Evolutionary conservation across 306 rosid species (phyloP).

Genomic region (Trifolium repens): DNA sequence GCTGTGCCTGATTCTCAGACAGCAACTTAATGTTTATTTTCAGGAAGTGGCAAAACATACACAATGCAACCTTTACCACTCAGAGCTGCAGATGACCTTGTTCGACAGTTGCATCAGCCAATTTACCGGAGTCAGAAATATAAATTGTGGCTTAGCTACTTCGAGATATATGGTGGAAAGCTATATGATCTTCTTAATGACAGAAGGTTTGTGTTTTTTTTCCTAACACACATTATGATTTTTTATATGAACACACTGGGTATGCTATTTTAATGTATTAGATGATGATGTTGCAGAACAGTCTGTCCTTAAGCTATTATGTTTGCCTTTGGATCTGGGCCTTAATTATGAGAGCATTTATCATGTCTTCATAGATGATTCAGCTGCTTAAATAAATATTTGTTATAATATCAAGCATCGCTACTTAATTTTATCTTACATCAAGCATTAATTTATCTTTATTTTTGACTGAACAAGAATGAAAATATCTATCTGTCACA

Average conservation of each 20-base stretch:
- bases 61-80: slow-evolving; percentile 99
- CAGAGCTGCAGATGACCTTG: slow-evolving; percentile 92
- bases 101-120: slow-evolving; percentile 87
- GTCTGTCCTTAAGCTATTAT: slow-evolving; percentile 29
- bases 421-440: slow-evolving; percentile 23
- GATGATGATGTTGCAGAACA: slow-evolving; percentile 22
- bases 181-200: slow-evolving; percentile 95
- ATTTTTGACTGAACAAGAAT: slow-evolving; percentile 28
- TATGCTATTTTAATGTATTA: slow-evolving; percentile 32
- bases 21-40: slow-evolving; percentile 29
- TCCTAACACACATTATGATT: slow-evolving; percentile 1
- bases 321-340: slow-evolving; percentile 15
- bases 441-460: slow-evolving; percentile 21
- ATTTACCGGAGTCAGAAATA: slow-evolving; percentile 83
- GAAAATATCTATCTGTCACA: slow-evolving; percentile 33
- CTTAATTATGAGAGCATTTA: slow-evolving; percentile 15
- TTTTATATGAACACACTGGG: slow-evolving; percentile 10
- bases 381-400: background rate
- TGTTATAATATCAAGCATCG: slow-evolving; percentile 11
- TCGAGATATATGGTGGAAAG: slow-evolving; percentile 98
- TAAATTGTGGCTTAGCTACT: slow-evolving; percentile 99
- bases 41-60: slow-evolving; percentile 99
- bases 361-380: slow-evolving; percentile 12
- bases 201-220: slow-evolving; percentile 73
- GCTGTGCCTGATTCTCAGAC: slow-evolving; percentile 18